Conservation (phyloP, 2,329 filamentous ascomycete genomes). For the Colletotrichum truncatum region DNA sequence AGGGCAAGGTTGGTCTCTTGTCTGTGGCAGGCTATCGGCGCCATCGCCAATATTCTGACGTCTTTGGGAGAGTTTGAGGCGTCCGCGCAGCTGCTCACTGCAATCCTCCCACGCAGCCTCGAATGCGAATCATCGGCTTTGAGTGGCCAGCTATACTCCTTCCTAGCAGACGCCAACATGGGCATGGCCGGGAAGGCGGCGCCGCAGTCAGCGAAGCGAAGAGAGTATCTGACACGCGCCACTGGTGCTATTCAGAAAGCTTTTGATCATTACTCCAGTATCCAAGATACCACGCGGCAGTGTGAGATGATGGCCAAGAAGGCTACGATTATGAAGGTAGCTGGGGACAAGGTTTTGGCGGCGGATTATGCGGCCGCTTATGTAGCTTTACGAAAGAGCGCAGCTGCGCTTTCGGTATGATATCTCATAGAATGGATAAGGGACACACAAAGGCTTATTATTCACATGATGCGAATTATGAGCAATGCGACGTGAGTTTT, state of each 20-base stretch:
- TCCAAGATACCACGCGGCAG: slow-evolving; percentile 76
- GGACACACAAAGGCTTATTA: not conserved
- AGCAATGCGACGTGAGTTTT: not conserved
- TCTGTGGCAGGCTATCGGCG: slow-evolving; percentile 77
- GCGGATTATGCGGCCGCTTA: slow-evolving; percentile 75
- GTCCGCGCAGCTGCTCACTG: slow-evolving; percentile 70
- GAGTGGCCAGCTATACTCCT: slow-evolving; percentile 72
- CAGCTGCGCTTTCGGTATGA: slow-evolving; percentile 25
- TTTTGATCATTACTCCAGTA: slow-evolving; percentile 69
- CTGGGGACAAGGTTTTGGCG: slow-evolving; percentile 70
- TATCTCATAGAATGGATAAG: not conserved
- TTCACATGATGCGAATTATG: not conserved
- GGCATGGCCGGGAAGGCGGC: slow-evolving; percentile 72
- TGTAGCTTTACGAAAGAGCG: slow-evolving; percentile 59
- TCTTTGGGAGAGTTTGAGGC: slow-evolving; percentile 76
- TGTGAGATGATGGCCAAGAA: slow-evolving; percentile 86
- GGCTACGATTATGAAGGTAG: slow-evolving; percentile 76
- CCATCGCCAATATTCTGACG: slow-evolving; percentile 74
- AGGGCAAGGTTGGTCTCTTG: slow-evolving; percentile 73
- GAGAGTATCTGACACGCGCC: slow-evolving; percentile 67
- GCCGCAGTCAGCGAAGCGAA: slow-evolving; percentile 53
- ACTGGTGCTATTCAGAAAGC: slow-evolving; percentile 70
- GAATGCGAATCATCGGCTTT: slow-evolving; percentile 74
- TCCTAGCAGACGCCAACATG: slow-evolving; percentile 81
- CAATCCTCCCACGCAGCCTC: slow-evolving; percentile 78